Percentiles rank a stretch among this genome's conserved stretches.
These are phyloP conservation scores for Solanum lycopersicoides DNA, from an alignment of 257 asterid genomes.

Conservation along the genomic window DNA sequence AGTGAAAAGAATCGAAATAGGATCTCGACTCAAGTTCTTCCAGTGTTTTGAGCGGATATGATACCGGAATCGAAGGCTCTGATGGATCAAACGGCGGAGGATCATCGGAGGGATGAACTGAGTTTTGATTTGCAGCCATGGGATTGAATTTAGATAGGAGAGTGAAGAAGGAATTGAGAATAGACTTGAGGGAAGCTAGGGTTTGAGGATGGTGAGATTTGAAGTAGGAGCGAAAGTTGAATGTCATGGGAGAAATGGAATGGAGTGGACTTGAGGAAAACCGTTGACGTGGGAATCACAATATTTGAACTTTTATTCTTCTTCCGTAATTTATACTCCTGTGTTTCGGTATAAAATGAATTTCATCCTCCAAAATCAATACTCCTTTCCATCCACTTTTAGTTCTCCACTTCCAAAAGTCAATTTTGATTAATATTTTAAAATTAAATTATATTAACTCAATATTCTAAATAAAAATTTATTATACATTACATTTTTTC, in stretches of 20 bases:
- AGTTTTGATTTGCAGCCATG: background rate
- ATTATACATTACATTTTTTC: too few species aligned
- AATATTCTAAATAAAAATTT: too few species aligned
- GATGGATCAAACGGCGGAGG: conserved; percentile 63
- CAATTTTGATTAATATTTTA: too few species aligned
- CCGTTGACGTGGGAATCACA: background rate
- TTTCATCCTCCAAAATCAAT: too few species aligned
- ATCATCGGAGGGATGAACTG: conserved; percentile 5
- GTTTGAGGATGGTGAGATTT: conserved; percentile 34
- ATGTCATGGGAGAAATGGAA: background rate
- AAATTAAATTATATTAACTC: too few species aligned
- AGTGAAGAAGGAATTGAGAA: conserved; percentile 25
- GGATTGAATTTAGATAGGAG: conserved; percentile 8
- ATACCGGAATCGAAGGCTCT: conserved; percentile 51
- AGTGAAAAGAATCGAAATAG: conserved; percentile 78
- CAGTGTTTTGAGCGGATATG: conserved; percentile 73
- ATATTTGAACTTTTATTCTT: background rate
- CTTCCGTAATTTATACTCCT: background rate
- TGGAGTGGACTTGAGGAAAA: background rate
- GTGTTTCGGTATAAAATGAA: too few species aligned
- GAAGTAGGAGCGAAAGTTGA: conserved; percentile 23
- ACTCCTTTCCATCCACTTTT: too few species aligned
- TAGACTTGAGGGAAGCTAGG: conserved; percentile 27
- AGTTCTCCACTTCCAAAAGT: too few species aligned
- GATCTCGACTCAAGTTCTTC: conserved; percentile 70